phyloP scores from a whole-genome alignment of 1,284 basidiomycete species.

The Ustilago esculenta region DNA sequence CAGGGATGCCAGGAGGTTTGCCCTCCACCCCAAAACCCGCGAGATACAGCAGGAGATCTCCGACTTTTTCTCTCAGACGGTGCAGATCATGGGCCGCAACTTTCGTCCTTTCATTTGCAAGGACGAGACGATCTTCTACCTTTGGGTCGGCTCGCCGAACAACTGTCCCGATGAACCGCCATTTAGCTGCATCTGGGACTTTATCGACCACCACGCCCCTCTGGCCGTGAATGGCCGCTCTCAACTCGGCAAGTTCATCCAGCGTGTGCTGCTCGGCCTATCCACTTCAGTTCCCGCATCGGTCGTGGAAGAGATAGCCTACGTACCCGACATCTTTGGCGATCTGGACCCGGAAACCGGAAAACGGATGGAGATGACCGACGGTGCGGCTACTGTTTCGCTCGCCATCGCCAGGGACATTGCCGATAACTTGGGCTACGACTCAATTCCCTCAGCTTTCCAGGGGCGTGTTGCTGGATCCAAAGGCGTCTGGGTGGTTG shows the following conservation, averaged over 20 bases:
- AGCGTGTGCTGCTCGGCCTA: slow-evolving; percentile 56
- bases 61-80: slow-evolving; percentile 10
- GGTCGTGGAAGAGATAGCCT: slow-evolving; percentile 17
- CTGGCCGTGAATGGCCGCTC: slow-evolving; percentile 34
- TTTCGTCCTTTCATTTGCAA: slow-evolving; percentile 55
- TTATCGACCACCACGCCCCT: slow-evolving; percentile 45
- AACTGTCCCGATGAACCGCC: slow-evolving; percentile 1
- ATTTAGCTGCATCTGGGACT: slow-evolving; percentile 19
- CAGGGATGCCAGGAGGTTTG: slow-evolving; percentile 20
- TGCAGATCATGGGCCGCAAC: slow-evolving; percentile 37
- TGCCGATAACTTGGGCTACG: slow-evolving; percentile 9
- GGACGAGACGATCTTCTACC: slow-evolving; percentile 50
- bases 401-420: slow-evolving; percentile 23
- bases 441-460: slow-evolving; percentile 35
- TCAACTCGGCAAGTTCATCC: slow-evolving; percentile 54
- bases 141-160: slow-evolving; percentile 28
- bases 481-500: slow-evolving; percentile 52
- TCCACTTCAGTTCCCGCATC: slow-evolving; percentile 45
- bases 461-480: slow-evolving; percentile 59
- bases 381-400: slow-evolving; percentile 27
- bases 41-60: slow-evolving; percentile 34
- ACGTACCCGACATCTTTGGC: slow-evolving; percentile 22
- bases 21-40: slow-evolving; percentile 7
- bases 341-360: slow-evolving; percentile 9
- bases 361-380: slow-evolving; percentile 27